Evolutionary conservation across 306 rosid genomes (phyloP), one percentile per base, ranked within the genome.

Genomic region (Prunus armeniaca): DNA sequence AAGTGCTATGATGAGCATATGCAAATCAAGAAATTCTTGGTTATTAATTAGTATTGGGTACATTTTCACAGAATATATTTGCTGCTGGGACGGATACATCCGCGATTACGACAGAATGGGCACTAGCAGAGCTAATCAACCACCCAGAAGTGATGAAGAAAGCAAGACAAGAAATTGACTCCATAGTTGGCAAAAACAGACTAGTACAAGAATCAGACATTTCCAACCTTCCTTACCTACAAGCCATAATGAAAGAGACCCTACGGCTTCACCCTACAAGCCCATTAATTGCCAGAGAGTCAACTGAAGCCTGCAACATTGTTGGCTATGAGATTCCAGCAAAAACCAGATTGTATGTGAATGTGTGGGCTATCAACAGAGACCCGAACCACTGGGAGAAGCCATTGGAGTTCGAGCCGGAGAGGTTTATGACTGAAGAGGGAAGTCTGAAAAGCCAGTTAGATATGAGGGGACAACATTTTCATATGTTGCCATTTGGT

Each of bases 231-330:
- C 86, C 96, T 15, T 93, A 91, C 76, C 80, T 90, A 49, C 93
- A 90, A 87, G 91, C 97, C 13, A 75, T 90, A 81, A 83, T 92
- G 15, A 92, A 93, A 73, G 97, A 93, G 71, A 93, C 96, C 9
- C 83, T 93, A 7, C 88, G 98, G 82, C 89, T 90, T 74, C 98
- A 91, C 76, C 95, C 98, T 0, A 79, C 94, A 2, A 88, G 93
- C 49, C 98, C 98, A 52, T 63, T 93, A 30, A 69, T 87, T 4
- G 76, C 82, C 47, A 89, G 97, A 70, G 93, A 90, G 61, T 90
- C 90, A 62, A 63, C 93, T 2, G 82, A 87, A 34, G 70, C 47
- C 2, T 81, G 90, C 73, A 82, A 46, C 0, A 65, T 93, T 0
- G 45, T 64, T 43, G 96, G 94, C 47, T 90, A 88, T 69, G 90